These are phyloP conservation scores for Pontederia paniculata DNA, from an alignment of 176 grass and related monocot genomes.

Conservation along the genomic window DNA sequence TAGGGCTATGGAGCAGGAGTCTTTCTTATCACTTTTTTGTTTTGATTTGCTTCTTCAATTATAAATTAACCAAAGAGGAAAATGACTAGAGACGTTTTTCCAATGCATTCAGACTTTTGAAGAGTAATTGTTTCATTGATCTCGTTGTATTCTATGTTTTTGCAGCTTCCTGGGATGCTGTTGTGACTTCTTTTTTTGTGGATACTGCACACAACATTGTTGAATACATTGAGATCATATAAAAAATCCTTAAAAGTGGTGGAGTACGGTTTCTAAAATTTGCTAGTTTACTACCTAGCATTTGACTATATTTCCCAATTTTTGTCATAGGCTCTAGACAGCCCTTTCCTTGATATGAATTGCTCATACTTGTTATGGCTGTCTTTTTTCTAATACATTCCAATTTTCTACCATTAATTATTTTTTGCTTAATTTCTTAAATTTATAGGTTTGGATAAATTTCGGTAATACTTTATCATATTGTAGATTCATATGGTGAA, in stretches of 20 bases:
- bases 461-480: constrained; percentile 99
- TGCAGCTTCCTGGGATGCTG: constrained; percentile 93
- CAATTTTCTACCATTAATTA: not conserved
- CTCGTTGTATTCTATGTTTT: constrained; percentile 2
- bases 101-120: too few species aligned
- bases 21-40: too few species aligned
- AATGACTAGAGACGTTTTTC: too few species aligned
- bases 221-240: constrained; percentile 97
- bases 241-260: constrained; percentile 81
- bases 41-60: not conserved
- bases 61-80: too few species aligned
- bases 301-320: constrained; percentile 1
- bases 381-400: not conserved
- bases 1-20: too few species aligned
- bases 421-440: constrained; percentile 13
- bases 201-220: constrained; percentile 95
- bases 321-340: not conserved
- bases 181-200: constrained; percentile 95
- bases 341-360: not conserved
- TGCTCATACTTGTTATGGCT: not conserved
- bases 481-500: constrained; percentile 70
- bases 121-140: constrained; percentile 2
- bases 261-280: constrained; percentile 44
- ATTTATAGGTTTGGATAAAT: constrained; percentile 86
- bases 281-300: constrained; percentile 3